phyloP scores from a whole-genome alignment of 1,139 yeast species.

The Saccharomyces hybrid region DNA sequence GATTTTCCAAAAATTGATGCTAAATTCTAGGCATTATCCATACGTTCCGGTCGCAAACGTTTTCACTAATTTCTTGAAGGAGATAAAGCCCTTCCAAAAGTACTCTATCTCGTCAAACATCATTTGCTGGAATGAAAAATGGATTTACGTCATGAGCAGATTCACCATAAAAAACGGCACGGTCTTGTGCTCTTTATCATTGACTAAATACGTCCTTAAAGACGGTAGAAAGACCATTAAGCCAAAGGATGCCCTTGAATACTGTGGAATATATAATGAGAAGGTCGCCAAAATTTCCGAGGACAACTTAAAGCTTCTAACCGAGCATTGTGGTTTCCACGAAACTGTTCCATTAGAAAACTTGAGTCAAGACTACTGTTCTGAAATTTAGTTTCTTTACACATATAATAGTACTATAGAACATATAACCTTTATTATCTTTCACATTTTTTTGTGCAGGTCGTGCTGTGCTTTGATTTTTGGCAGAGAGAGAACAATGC shows the following conservation, averaged over 20 bases:
- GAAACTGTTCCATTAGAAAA: constrained; percentile 24
- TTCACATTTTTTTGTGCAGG: background rate
- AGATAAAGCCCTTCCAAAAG: constrained; percentile 57
- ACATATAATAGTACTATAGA: background rate
- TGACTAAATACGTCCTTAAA: constrained; percentile 78
- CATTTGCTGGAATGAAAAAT: constrained; percentile 80
- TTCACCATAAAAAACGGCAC: constrained; percentile 36
- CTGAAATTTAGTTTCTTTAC: constrained; percentile 4
- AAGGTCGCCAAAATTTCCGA: constrained; percentile 41
- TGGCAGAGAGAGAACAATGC: background rate
- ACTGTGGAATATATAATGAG: constrained; percentile 50
- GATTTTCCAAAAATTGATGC: constrained; percentile 47
- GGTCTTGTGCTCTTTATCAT: constrained; percentile 47
- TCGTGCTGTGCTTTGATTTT: background rate
- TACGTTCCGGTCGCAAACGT: constrained; percentile 76
- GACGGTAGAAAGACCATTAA: constrained; percentile 61
- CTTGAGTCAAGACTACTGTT: constrained; percentile 1
- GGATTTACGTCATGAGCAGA: constrained; percentile 67
- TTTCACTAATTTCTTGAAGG: constrained; percentile 59
- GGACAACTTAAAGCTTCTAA: constrained; percentile 31
- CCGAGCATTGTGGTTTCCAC: constrained; percentile 26
- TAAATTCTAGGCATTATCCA: constrained; percentile 46
- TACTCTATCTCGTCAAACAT: constrained; percentile 54
- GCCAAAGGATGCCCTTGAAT: constrained; percentile 52
- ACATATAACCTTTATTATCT: background rate